These are phyloP conservation scores for Hypoxylon sp. DNA, from an alignment of 2,329 filamentous ascomycete species.

Conservation along the genomic window DNA sequence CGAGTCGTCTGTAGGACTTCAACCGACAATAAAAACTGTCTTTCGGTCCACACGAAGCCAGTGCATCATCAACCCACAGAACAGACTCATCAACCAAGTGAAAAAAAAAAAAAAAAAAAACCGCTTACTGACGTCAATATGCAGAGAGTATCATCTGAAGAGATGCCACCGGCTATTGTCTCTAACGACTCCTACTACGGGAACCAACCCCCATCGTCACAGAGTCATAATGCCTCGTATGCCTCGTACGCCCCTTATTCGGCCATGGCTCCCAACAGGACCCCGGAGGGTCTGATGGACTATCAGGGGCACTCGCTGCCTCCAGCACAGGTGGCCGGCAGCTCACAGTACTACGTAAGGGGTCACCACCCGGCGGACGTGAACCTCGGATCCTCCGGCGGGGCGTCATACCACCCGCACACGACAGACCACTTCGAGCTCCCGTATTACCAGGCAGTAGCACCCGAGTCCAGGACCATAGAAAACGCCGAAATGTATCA, in stretches of 20 bases:
- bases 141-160: conserved; percentile 40
- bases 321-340: conserved; percentile 34
- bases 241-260: conserved; percentile 37
- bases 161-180: conserved; percentile 36
- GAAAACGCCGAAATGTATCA: conserved; percentile 37
- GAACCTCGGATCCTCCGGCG: conserved; percentile 36
- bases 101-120: neutral
- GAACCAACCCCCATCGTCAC: conserved; percentile 31
- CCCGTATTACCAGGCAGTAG: conserved; percentile 36
- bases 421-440: conserved; percentile 39
- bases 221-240: conserved; percentile 34
- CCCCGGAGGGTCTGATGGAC: conserved; percentile 33
- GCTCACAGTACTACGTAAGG: conserved; percentile 33
- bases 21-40: conserved; percentile 24
- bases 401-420: conserved; percentile 35
- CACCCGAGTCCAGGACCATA: conserved; percentile 33
- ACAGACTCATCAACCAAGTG: neutral
- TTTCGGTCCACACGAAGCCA: conserved; percentile 5
- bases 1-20: conserved; percentile 8
- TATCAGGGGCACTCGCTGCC: conserved; percentile 36
- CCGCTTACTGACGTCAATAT: conserved; percentile 23
- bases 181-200: conserved; percentile 38
- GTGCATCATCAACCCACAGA: conserved; percentile 3
- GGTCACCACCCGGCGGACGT: conserved; percentile 37
- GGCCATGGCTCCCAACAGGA: conserved; percentile 22